Evolutionary conservation across 2,329 filamentous ascomycete species (phyloP).

Genomic region (Xylaria hypoxylon): DNA sequence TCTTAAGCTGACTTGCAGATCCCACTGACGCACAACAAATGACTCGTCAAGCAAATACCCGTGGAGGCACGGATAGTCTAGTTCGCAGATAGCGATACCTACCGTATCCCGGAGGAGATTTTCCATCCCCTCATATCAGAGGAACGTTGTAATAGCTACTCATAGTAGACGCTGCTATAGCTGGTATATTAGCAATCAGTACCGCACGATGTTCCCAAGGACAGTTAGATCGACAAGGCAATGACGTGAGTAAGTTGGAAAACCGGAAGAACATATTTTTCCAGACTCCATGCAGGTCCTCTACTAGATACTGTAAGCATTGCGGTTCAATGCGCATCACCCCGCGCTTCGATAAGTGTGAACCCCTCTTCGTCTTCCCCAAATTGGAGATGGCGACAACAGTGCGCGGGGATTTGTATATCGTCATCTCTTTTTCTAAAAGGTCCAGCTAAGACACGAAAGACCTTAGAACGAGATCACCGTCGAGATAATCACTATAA

Average conservation of each 20-base stretch:
- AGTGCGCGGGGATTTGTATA: not conserved
- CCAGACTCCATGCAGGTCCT: no score
- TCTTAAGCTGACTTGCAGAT: conserved; percentile 25
- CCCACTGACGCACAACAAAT: conserved; percentile 20
- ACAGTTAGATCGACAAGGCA: not conserved
- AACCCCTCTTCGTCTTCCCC: conserved; percentile 30
- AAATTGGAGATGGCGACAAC: conserved; percentile 8
- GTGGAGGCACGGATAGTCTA: not conserved
- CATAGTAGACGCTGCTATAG: not conserved
- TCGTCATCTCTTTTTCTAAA: not conserved
- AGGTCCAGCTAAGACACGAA: not conserved
- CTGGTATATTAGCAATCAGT: not conserved
- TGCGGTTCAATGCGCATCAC: not conserved
- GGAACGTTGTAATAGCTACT: not conserved
- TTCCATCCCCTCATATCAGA: not conserved
- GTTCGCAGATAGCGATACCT: not conserved
- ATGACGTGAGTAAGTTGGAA: not conserved
- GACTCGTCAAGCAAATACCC: not conserved
- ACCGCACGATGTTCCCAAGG: not conserved
- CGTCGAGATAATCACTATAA: not conserved
- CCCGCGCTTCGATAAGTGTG: not conserved
- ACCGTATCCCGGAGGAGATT: not conserved
- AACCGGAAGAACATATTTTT: not conserved
- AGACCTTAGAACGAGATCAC: not conserved
- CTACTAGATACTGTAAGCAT: no score